Percentiles rank a stretch among this genome's conserved stretches.
These are phyloP conservation scores for Saccharomycopsis capsularis DNA, from an alignment of 805 yeast species.

Conservation along the genomic window DNA sequence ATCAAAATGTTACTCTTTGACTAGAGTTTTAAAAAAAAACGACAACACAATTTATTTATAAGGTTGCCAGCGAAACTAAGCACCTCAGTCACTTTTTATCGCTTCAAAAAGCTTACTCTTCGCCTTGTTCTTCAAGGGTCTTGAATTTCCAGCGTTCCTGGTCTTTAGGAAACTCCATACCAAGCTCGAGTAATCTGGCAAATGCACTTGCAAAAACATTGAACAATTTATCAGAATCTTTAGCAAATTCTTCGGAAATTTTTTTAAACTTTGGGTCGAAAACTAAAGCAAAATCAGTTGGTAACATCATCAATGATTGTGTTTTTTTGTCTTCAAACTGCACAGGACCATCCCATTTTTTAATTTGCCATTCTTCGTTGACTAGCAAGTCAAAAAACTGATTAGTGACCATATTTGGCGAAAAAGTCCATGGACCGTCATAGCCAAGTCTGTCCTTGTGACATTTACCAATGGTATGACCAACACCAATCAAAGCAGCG, in stretches of 20 bases:
- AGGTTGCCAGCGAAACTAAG: too few relatives aligned
- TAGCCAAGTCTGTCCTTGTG: constrained; percentile 63
- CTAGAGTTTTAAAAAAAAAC: too few relatives aligned
- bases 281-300: constrained; percentile 68
- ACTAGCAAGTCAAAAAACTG: constrained; percentile 60
- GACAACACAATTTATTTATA: too few relatives aligned
- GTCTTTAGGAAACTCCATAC: constrained; percentile 54
- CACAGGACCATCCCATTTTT: constrained; percentile 54
- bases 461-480: constrained; percentile 73
- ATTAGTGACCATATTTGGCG: constrained; percentile 68
- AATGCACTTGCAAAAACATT: constrained; percentile 60
- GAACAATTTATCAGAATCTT: constrained; percentile 55
- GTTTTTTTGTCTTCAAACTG: constrained; percentile 58
- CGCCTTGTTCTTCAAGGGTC: constrained; percentile 71
- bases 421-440: constrained; percentile 88
- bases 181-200: constrained; percentile 67
- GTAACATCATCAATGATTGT: constrained; percentile 74
- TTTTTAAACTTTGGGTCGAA: constrained; percentile 50
- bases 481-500: constrained; percentile 65
- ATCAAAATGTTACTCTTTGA: too few relatives aligned
- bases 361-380: constrained; percentile 46
- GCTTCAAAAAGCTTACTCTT: too few relatives aligned
- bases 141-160: constrained; percentile 43
- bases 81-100: too few relatives aligned
- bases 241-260: constrained; percentile 64